Evolutionary conservation across 106 monocot genomes (phyloP).

Genomic region (Vanilla planifolia): DNA sequence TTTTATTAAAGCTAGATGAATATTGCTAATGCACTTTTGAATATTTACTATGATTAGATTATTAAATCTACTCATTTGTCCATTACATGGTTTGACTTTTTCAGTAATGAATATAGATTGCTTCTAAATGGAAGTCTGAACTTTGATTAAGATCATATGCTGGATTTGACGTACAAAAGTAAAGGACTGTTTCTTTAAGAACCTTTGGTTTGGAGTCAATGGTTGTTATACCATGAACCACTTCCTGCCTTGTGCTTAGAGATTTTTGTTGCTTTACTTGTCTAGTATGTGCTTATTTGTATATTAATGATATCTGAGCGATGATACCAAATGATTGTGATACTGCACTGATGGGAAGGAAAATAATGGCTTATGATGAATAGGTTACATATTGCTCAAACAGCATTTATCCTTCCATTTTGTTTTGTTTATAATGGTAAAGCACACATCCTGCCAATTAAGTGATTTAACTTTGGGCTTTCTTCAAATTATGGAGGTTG

Average conservation of each 20-base stretch:
- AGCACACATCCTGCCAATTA: not conserved
- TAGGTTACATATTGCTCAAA: too few species aligned
- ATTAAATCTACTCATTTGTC: not conserved
- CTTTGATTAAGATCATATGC: not conserved
- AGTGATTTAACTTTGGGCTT: not conserved
- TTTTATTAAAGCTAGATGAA: not conserved
- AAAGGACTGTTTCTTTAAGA: too few species aligned
- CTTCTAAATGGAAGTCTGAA: not conserved
- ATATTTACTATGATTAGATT: not conserved
- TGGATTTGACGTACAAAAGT: too few species aligned
- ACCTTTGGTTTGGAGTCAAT: too few species aligned
- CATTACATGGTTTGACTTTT: not conserved
- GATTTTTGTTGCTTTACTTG: too few species aligned
- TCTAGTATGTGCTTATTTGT: too few species aligned
- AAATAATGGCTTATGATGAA: not conserved
- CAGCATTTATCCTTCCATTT: not conserved
- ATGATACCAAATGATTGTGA: not conserved
- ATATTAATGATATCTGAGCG: too few species aligned
- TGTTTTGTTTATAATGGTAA: not conserved
- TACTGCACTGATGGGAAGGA: not conserved
- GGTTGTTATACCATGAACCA: too few species aligned
- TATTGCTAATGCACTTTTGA: not conserved
- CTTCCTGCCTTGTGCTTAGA: too few species aligned
- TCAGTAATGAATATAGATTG: not conserved
- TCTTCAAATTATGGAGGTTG: constrained; percentile 49